These are phyloP conservation scores for Ogataea nakhonphanomensis DNA, from an alignment of 805 yeast species.

Conservation along the genomic window DNA sequence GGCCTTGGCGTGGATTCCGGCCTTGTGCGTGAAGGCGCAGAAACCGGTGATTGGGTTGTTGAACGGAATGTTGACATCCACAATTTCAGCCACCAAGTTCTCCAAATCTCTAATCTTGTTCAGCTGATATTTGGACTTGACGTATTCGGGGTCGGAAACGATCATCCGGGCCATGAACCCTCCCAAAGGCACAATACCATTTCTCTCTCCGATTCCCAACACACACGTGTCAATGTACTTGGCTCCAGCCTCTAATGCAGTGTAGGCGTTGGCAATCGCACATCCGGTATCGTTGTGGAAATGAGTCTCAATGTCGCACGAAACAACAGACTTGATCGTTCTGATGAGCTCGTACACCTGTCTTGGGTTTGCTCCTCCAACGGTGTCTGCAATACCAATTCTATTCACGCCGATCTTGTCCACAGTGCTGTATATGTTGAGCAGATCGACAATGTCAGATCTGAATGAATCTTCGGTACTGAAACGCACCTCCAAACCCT, in stretches of 20 bases:
- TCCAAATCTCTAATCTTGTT: conserved; percentile 96
- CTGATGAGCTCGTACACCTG: conserved; percentile 96
- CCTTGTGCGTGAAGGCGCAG: conserved; percentile 99
- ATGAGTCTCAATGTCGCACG: conserved; percentile 97
- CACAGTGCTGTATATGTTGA: conserved; percentile 94
- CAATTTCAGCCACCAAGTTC: conserved; percentile 94
- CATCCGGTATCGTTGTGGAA: conserved; percentile 99
- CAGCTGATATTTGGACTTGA: conserved; percentile 86
- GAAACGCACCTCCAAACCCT: conserved; percentile 95
- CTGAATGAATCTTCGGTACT: conserved; percentile 97
- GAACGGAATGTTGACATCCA: conserved; percentile 94
- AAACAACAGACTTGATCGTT: conserved; percentile 88
- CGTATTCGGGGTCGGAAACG: conserved; percentile 96
- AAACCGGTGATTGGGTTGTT: conserved; percentile 98
- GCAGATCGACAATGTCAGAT: conserved; percentile 90
- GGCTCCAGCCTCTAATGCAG: conserved; percentile 98
- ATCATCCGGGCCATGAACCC: conserved; percentile 99
- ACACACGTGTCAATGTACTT: conserved; percentile 91
- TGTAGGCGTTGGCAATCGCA: conserved; percentile 97
- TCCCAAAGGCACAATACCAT: conserved; percentile 96
- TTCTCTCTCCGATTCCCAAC: conserved; percentile 97
- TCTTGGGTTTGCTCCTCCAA: conserved; percentile 98
- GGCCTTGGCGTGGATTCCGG: conserved; percentile 99
- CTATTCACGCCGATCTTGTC: conserved; percentile 97
- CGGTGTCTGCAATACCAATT: conserved; percentile 99